These are phyloP conservation scores for Cytospora leucostoma DNA, from an alignment of 2,329 filamentous ascomycete species.

Conservation along the genomic window DNA sequence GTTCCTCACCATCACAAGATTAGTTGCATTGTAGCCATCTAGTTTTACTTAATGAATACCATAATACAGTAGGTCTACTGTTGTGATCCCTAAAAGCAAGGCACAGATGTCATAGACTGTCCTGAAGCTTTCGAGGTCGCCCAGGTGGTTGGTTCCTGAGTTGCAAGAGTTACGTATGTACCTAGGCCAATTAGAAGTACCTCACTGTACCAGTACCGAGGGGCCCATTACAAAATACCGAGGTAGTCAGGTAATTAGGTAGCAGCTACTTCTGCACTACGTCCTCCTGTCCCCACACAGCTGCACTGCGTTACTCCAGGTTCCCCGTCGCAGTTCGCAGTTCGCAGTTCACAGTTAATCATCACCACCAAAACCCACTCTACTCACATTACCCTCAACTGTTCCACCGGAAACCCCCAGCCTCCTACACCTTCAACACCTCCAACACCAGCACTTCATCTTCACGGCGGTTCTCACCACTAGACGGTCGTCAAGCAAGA, in stretches of 20 bases:
- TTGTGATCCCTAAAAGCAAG: conserved; percentile 5
- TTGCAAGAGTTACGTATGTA: neutral
- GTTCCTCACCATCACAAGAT: no score
- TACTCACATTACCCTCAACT: neutral
- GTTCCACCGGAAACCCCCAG: neutral
- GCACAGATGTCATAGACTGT: neutral
- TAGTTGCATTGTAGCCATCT: no score
- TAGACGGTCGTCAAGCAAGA: neutral
- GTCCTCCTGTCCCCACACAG: neutral
- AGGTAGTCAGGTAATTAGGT: no score
- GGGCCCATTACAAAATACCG: neutral
- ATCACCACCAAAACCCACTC: conserved; percentile 7
- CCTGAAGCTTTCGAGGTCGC: neutral
- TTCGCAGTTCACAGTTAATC: neutral
- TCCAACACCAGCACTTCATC: neutral
- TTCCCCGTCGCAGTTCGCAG: neutral
- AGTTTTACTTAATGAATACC: neutral
- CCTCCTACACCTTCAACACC: conserved; percentile 4
- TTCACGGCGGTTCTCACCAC: neutral
- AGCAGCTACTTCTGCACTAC: neutral
- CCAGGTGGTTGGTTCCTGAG: neutral
- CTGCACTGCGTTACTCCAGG: neutral
- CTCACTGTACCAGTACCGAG: neutral
- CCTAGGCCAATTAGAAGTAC: neutral
- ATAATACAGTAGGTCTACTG: neutral